Conservation (phyloP, 169 alveolate species). For the Plasmodium knowlesi region DNA sequence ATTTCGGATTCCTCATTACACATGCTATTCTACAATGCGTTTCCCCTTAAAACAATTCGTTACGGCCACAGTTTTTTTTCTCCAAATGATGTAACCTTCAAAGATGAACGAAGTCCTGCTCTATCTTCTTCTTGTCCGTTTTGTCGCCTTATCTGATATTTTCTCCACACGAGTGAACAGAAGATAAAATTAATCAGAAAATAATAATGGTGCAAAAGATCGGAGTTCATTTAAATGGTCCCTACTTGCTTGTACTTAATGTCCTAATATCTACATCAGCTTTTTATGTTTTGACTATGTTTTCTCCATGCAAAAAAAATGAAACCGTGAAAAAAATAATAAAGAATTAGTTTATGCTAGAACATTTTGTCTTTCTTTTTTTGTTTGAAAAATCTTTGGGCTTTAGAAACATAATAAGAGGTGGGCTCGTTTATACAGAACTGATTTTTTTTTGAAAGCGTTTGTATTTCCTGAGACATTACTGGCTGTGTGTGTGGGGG, state of each 20-base stretch:
- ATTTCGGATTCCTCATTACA: background rate
- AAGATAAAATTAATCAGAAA: background rate
- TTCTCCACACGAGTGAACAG: background rate
- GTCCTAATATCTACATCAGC: background rate
- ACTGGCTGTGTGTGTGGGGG: background rate
- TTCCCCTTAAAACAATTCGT: background rate
- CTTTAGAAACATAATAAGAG: conserved; percentile 26
- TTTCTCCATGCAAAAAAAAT: background rate
- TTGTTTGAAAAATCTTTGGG: conserved; percentile 16
- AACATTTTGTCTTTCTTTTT: conserved; percentile 33
- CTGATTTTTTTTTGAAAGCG: background rate
- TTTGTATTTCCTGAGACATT: conserved; percentile 23
- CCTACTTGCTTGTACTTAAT: background rate
- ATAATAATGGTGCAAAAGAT: background rate
- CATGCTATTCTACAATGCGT: background rate
- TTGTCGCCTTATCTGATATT: background rate
- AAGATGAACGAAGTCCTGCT: background rate
- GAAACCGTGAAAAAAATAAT: background rate
- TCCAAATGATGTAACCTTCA: background rate
- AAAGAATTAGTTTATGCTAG: conserved; percentile 19
- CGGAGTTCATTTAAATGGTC: background rate
- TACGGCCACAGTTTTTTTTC: background rate
- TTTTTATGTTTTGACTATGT: conserved; percentile 3
- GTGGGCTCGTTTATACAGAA: background rate
- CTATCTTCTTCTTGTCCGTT: background rate